Evolutionary conservation across 495 filamentous ascomycete species (phyloP), one percentile per base, ranked within the genome.

Genomic region (Aeminium ludgeri): DNA sequence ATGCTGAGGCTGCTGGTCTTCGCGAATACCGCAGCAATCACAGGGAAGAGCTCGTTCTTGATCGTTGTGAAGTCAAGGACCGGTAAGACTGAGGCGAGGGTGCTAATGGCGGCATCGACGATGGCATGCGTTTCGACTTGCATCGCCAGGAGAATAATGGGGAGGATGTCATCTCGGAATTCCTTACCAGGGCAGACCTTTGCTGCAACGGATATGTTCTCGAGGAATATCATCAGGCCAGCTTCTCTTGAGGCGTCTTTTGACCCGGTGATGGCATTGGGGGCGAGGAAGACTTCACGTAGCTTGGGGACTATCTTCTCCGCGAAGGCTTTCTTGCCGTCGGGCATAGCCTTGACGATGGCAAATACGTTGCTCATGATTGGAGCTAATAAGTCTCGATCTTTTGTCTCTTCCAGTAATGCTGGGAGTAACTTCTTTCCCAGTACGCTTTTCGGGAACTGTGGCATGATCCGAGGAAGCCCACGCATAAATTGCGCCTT

Each of bases 41-140:
- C 73, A 0, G 89, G 89, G 54, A 97, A 97, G 0, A 97, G 67
- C 25, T 96, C 86, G 51, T 86, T 84, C 55, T 95, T 96, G 46
- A 94, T 80, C 2, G 89, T 96, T 37, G 78, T 86, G 49, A 95
- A 96, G 53, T 97, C 89, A 10, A 96, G 71, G 13, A 84, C 73
- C 0, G 82, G 76, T 20, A 96, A 62, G 20, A 95, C 66, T 1
- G 67, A 61, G 13, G 81, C 74, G 10, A 97, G 62, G 15, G 74
- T 76, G 38, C 77, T 69, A 15, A 96, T 65, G 8, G 83, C 72
- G 11, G 78, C 80, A 63, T 96, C 89, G 2, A 92, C 82, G 13
- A 96, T 60, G 6, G 78, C 74, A 49, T 91, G 89, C 0, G 86
- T 94, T 12, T 84, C 70, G 1, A 82, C 91, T 49, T 95, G 86